These are phyloP conservation scores for Euphorbia schlechtendalii DNA, from an alignment of 441 rosid species.

Conservation along the genomic window DNA sequence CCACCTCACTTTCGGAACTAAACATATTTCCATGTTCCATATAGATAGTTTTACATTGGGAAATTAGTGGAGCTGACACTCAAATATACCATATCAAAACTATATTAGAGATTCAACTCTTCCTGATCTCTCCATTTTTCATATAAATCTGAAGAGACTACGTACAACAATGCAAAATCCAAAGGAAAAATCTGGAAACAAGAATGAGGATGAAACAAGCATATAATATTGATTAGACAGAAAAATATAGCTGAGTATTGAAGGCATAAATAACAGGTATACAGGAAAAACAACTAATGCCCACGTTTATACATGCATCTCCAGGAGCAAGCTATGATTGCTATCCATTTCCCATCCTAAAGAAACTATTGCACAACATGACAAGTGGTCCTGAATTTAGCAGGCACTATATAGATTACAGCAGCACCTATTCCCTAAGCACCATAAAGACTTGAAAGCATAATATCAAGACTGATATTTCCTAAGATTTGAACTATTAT, in stretches of 20 bases:
- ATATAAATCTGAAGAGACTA: not conserved
- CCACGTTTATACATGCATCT: not conserved
- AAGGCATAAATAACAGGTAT: not conserved
- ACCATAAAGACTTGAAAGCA: not conserved
- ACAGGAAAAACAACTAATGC: not conserved
- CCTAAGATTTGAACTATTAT: not conserved
- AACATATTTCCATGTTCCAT: too few relatives aligned
- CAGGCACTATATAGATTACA: not conserved
- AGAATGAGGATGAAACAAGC: conserved; percentile 6
- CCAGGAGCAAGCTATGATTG: not conserved
- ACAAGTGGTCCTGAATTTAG: not conserved
- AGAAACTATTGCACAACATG: not conserved
- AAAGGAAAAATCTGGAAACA: conserved; percentile 2
- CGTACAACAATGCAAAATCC: not conserved
- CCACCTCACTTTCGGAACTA: too few relatives aligned
- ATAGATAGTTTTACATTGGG: not conserved
- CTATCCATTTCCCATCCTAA: not conserved
- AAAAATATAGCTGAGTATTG: not conserved
- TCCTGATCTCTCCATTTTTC: not conserved
- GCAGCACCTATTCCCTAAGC: not conserved
- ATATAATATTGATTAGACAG: not conserved
- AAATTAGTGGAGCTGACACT: not conserved
- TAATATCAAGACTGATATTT: not conserved
- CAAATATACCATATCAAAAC: not conserved
- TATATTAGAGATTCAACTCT: not conserved